phyloP scores from a whole-genome alignment of 139 green algal genomes.

The Pedinophyceae sp. region DNA sequence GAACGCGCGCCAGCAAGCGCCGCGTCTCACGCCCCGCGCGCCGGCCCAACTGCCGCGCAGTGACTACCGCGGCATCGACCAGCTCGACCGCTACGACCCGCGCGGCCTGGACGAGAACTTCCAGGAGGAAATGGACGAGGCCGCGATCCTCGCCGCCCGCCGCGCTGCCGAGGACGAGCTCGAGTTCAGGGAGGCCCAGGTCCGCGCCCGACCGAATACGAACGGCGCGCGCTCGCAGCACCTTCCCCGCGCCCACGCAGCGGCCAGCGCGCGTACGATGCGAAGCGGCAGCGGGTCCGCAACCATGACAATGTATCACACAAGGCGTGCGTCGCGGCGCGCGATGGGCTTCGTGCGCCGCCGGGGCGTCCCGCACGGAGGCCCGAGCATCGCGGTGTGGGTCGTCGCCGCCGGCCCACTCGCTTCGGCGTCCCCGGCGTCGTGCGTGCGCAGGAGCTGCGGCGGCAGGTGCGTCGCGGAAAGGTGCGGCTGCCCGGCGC shows the following conservation, averaged over 20 bases:
- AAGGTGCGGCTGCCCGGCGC: conserved; percentile 4
- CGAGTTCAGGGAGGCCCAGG: conserved; percentile 28
- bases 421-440: neutral
- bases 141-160: conserved; percentile 30
- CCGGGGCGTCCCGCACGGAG: conserved; percentile 19
- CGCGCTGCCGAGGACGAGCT: conserved; percentile 60
- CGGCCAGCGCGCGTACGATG: no score
- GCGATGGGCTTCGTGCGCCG: conserved; percentile 10
- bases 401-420: neutral
- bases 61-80: conserved; percentile 70
- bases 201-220: neutral
- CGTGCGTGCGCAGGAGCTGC: conserved; percentile 15
- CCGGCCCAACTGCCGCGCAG: neutral
- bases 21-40: neutral
- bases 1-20: neutral
- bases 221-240: neutral
- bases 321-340: no score
- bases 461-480: no score
- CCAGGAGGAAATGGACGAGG: conserved; percentile 39
- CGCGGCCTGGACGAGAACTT: conserved; percentile 61
- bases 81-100: conserved; percentile 77
- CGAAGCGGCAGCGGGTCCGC: no score
- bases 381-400: neutral
- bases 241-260: no score
- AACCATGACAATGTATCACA: no score